Conservation (phyloP, 495 filamentous ascomycete genomes). For the Talaromyces adpressus region DNA sequence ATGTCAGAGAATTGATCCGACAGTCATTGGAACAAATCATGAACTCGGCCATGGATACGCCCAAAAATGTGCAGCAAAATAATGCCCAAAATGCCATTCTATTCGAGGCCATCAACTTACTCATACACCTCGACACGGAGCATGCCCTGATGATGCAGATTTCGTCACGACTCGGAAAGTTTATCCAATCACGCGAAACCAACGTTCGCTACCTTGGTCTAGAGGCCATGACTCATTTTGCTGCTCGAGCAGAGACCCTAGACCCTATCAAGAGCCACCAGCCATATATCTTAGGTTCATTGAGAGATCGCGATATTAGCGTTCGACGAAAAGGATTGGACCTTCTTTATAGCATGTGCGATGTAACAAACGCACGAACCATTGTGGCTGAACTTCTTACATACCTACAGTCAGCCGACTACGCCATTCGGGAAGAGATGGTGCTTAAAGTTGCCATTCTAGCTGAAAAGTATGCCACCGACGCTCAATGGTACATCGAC, state of each 20-base stretch:
- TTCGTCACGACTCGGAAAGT: conserved; percentile 86
- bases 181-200: conserved; percentile 94
- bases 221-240: conserved; percentile 97
- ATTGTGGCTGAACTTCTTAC: conserved; percentile 92
- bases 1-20: conserved; percentile 85
- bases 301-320: conserved; percentile 94
- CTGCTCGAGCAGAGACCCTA: conserved; percentile 86
- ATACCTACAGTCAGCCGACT: conserved; percentile 94
- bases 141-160: conserved; percentile 95
- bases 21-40: conserved; percentile 87
- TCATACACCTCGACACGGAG: conserved; percentile 98
- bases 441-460: conserved; percentile 97
- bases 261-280: conserved; percentile 99
- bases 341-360: conserved; percentile 99
- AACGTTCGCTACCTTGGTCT: conserved; percentile 96
- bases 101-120: conserved; percentile 97
- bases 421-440: conserved; percentile 98
- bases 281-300: conserved; percentile 85
- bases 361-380: conserved; percentile 79
- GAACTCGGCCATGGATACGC: conserved; percentile 82
- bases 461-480: conserved; percentile 96
- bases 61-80: conserved; percentile 99
- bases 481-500: conserved; percentile 99
- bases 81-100: conserved; percentile 98
- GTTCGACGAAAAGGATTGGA: conserved; percentile 94